Conservation (phyloP, 2,329 filamentous ascomycete genomes). For the Immersiporthe knoxdaviesiana region DNA sequence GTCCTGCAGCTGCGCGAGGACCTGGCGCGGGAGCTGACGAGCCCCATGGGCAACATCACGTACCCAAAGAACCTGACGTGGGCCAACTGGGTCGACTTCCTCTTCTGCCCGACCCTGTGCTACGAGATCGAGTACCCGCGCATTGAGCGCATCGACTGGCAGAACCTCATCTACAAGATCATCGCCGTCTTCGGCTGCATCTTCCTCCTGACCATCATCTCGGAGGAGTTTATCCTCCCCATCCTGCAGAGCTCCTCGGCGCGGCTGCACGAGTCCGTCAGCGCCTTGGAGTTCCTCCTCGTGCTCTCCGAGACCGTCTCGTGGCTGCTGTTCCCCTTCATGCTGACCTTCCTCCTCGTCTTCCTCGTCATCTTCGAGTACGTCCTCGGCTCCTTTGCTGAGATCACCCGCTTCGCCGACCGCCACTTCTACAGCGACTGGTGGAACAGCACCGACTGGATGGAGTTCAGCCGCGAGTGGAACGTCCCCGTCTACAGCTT, state of each 20-base stretch:
- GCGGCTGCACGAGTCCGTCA: slow-evolving; percentile 51
- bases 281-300: slow-evolving; percentile 69
- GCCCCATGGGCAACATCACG: slow-evolving; percentile 83
- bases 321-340: slow-evolving; percentile 92
- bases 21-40: slow-evolving; percentile 87
- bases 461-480: slow-evolving; percentile 96
- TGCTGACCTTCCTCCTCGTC: slow-evolving; percentile 91
- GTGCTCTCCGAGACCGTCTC: slow-evolving; percentile 89
- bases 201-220: slow-evolving; percentile 87
- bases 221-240: slow-evolving; percentile 93
- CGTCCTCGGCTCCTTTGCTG: slow-evolving; percentile 88
- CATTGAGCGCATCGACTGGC: slow-evolving; percentile 73
- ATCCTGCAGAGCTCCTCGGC: slow-evolving; percentile 73
- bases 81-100: slow-evolving; percentile 81
- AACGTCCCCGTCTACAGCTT: slow-evolving; percentile 98
- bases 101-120: slow-evolving; percentile 92
- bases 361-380: slow-evolving; percentile 99
- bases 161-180: slow-evolving; percentile 81
- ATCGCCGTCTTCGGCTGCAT: slow-evolving; percentile 94
- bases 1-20: slow-evolving; percentile 78
- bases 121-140: slow-evolving; percentile 97
- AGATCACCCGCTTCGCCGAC: slow-evolving; percentile 91
- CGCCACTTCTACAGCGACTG: slow-evolving; percentile 86
- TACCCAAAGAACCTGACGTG: slow-evolving; percentile 88
- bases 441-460: slow-evolving; percentile 84